phyloP scores from a whole-genome alignment of 192 early-diverging fungal species.

The Backusella mclennaniae region DNA sequence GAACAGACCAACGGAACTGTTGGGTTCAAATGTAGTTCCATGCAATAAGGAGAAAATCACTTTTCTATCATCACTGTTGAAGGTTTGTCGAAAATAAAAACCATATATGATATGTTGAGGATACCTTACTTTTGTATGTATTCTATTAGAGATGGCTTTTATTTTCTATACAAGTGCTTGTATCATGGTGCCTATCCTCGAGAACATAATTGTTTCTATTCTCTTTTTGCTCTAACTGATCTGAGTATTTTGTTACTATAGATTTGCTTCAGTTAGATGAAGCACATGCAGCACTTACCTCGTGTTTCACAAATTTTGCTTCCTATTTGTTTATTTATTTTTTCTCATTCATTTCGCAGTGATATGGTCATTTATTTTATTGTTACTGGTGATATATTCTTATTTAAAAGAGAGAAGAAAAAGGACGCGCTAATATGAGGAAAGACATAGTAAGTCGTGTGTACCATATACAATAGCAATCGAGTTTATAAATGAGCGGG shows the following conservation, averaged over 20 bases:
- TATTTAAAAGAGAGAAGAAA: not conserved
- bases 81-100: not conserved
- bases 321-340: not conserved
- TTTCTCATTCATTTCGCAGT: not conserved
- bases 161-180: not conserved
- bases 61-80: not conserved
- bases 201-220: not conserved
- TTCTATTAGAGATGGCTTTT: not conserved
- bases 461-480: not conserved
- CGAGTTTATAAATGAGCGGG: not conserved
- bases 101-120: not conserved
- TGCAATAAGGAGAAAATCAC: not conserved
- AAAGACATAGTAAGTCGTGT: not conserved
- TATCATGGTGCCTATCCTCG: not conserved
- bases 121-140: not conserved
- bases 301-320: constrained; percentile 11
- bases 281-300: constrained; percentile 31
- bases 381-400: not conserved
- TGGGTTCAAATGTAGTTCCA: not conserved
- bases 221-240: constrained; percentile 1
- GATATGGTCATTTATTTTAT: not conserved
- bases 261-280: constrained; percentile 4
- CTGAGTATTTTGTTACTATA: constrained; percentile 5
- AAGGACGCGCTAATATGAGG: not conserved
- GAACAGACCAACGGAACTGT: constrained; percentile 8